These are phyloP conservation scores for Mycena floridula DNA, from an alignment of 768 basidiomycete genomes.

Conservation along the genomic window DNA sequence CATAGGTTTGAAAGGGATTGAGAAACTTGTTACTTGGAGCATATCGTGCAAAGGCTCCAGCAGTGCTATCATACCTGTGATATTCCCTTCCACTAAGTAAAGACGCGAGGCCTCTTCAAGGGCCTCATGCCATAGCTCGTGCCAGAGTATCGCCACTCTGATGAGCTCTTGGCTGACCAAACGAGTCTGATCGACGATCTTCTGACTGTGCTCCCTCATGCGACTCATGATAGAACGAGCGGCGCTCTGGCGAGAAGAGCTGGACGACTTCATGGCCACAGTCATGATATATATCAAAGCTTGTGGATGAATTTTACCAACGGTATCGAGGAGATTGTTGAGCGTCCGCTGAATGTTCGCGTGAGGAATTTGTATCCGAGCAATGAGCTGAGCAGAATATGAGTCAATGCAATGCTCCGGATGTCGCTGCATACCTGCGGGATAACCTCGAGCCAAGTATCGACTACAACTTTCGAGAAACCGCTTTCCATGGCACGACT, in stretches of 20 bases:
- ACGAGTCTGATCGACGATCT: conserved; percentile 84
- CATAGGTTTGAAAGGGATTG: conserved; percentile 12
- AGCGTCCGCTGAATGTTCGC: conserved; percentile 83
- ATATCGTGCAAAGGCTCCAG: conserved; percentile 90
- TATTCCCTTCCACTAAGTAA: conserved; percentile 96
- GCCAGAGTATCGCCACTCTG: conserved; percentile 96
- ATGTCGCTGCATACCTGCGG: conserved; percentile 64
- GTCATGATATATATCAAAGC: conserved; percentile 94
- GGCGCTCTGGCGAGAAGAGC: conserved; percentile 73
- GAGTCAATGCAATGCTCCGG: neutral
- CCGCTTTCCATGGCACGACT: conserved; percentile 84
- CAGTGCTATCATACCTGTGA: conserved; percentile 92
- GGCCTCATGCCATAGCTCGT: conserved; percentile 98
- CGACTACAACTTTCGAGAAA: conserved; percentile 85
- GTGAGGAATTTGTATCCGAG: conserved; percentile 94
- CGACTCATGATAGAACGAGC: conserved; percentile 85
- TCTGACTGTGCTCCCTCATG: conserved; percentile 85
- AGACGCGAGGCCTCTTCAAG: conserved; percentile 94
- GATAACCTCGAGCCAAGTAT: conserved; percentile 98
- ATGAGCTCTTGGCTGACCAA: conserved; percentile 93
- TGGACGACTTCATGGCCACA: conserved; percentile 95
- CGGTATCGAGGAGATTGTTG: conserved; percentile 79
- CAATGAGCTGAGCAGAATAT: conserved; percentile 69
- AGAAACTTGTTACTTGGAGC: conserved; percentile 62
- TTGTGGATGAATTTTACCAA: conserved; percentile 97